phyloP scores from a whole-genome alignment of 345 rosid species.

The Eucalyptus dawsonii region DNA sequence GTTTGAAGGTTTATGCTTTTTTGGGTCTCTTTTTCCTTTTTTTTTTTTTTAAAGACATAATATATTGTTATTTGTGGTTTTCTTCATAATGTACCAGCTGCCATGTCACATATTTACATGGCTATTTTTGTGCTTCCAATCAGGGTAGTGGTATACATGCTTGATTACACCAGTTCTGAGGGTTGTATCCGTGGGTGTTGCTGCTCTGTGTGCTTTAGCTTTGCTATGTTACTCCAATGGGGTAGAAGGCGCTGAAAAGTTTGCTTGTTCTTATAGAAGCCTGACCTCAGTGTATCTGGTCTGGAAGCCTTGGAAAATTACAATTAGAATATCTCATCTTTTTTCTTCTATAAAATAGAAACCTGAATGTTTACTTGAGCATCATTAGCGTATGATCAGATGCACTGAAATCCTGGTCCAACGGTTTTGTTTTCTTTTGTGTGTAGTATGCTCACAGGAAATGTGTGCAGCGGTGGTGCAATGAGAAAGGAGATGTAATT shows the following conservation, averaged over 20 bases:
- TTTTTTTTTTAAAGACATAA: neutral
- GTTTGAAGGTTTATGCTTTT: constrained; percentile 65
- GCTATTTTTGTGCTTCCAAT: neutral
- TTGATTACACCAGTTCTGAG: neutral
- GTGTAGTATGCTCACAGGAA: constrained; percentile 91
- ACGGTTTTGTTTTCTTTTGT: neutral
- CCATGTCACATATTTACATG: neutral
- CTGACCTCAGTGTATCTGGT: neutral
- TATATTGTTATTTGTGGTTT: neutral
- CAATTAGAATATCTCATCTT: neutral
- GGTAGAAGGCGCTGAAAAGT: neutral
- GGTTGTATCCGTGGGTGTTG: neutral
- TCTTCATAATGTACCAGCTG: neutral
- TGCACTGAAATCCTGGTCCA: neutral
- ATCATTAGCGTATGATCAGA: neutral
- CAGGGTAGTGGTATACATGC: neutral
- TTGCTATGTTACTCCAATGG: neutral
- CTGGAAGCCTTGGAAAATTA: neutral
- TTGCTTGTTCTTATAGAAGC: neutral
- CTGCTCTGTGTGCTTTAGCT: neutral
- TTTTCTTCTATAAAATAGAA: neutral
- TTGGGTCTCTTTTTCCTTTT: neutral
- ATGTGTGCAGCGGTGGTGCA: constrained; percentile 97
- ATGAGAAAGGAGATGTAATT: constrained; percentile 84
- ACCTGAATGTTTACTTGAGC: neutral